Base-by-base conservation (phyloP, 1,284 basidiomycete species). In the Leccinum pseudoinsigne region DNA sequence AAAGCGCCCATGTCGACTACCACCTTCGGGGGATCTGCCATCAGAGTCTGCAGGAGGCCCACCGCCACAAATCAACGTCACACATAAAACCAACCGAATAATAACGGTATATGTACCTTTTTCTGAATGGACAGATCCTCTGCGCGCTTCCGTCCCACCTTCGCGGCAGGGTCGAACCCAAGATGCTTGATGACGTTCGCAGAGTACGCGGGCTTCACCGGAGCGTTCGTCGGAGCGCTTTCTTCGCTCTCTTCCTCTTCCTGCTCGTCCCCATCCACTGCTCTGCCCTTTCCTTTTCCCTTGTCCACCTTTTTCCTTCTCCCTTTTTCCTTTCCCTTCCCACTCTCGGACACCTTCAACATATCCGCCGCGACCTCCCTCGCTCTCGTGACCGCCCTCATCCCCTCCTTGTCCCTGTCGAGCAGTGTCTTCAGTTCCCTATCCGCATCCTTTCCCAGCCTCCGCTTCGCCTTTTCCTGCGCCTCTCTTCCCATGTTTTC, bases 1-100 rank as follows among this genome's bases (percentile, higher is more conserved):
- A 98, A 80, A 34, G 85, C 78, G 9, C 95, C 96, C 31, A 99
- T 82, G 66, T 93, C 85, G 6, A 81, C 76, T 31, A 98, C 78
- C 28, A 94, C 85, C 63, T 88, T 82, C 5, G 86, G 82, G 11
- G 89, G 83, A 26, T 84, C 85, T 5, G 81, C 83, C 79, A 90
- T 89, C 45, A 98, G 77, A 3, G 86, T 86, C 71, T 93, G 88
- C 45, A 98, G 82, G 36, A 97, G 80, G 6, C 87, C 82, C 3
- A 90, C 86, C 1, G 92, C 88, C 36, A 61, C 14, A 42, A 16
- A 57, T n/a, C 21, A 62, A 64, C 0, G 60, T 38, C 7, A 7
- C 55, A 23, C 23, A 14, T 5, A 55, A 23, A 8, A 8, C 18
- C 31, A 18, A 34, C 4, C 7, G 7, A 42, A 53, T 7, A 0